These are phyloP conservation scores for Lithohypha guttulata DNA, from an alignment of 2,329 filamentous ascomycete species.

Conservation along the genomic window DNA sequence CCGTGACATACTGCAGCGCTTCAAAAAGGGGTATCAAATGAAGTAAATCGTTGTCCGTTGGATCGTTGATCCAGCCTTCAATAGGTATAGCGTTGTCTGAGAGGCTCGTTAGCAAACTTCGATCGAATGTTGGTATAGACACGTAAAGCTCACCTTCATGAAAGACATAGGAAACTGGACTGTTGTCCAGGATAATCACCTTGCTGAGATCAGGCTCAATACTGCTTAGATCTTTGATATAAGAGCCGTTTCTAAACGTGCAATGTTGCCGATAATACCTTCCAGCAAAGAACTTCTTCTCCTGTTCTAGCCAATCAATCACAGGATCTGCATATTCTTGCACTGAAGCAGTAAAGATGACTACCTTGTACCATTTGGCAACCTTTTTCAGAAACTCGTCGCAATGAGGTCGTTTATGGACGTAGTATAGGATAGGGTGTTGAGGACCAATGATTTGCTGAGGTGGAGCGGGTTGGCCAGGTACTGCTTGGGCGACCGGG, in stretches of 20 bases:
- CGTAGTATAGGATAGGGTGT: constrained; percentile 95
- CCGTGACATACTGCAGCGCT: constrained; percentile 89
- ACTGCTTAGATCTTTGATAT: constrained; percentile 93
- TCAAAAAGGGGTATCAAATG: constrained; percentile 88
- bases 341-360: constrained; percentile 92
- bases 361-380: constrained; percentile 95
- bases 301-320: constrained; percentile 95
- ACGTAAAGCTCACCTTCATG: constrained; percentile 78
- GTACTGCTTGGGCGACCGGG: constrained; percentile 36
- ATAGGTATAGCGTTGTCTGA: constrained; percentile 97
- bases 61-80: constrained; percentile 98
- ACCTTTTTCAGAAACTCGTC: constrained; percentile 93
- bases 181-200: constrained; percentile 98
- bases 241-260: constrained; percentile 87
- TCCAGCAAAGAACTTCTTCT: constrained; percentile 89
- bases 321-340: constrained; percentile 98
- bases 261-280: constrained; percentile 96
- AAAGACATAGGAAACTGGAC: constrained; percentile 95
- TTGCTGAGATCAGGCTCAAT: constrained; percentile 95
- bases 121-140: too few species aligned
- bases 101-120: background rate
- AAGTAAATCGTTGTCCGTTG: constrained; percentile 88
- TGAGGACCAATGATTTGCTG: constrained; percentile 64
- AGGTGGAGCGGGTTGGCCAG: constrained; percentile 40
- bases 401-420: constrained; percentile 93